These are phyloP conservation scores for Hamiltosporidium tvaerminnensis DNA, from an alignment of 371 early-diverging fungal genomes.

Conservation along the genomic window DNA sequence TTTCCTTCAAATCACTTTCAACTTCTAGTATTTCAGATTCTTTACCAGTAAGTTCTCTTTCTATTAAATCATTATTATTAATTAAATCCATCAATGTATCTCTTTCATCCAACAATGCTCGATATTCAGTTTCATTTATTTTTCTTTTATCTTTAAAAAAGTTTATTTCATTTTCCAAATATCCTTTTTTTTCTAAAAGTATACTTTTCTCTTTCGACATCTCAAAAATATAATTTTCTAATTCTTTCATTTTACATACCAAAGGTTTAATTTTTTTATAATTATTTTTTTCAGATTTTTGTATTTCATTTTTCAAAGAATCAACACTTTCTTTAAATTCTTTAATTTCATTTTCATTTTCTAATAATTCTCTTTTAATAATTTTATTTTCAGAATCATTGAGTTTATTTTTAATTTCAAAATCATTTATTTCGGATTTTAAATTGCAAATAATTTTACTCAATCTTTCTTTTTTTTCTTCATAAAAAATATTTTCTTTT, in stretches of 20 bases:
- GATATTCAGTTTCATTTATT: not conserved
- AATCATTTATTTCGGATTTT: constrained; percentile 9
- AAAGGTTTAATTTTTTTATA: not conserved
- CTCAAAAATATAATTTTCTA: not conserved
- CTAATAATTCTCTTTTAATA: no score
- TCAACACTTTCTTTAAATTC: not conserved
- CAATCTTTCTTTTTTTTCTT: not conserved
- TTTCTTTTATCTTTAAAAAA: not conserved
- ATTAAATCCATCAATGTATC: not conserved
- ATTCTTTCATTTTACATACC: not conserved
- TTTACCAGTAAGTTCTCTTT: not conserved
- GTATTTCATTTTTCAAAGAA: not conserved
- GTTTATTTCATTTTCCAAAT: not conserved
- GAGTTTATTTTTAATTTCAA: constrained; percentile 1
- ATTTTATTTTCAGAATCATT: not conserved
- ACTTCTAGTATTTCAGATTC: not conserved
- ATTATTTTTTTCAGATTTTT: not conserved
- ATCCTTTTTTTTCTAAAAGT: not conserved
- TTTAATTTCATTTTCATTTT: constrained; percentile 1
- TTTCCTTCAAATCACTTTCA: no score
- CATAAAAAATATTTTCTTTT: no score
- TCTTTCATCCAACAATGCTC: not conserved
- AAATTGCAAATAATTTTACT: constrained; percentile 3
- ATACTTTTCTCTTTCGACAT: not conserved
- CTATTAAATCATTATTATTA: not conserved